These are phyloP conservation scores for Zostera marina DNA, from an alignment of 116 monocot genomes.

Conservation along the genomic window DNA sequence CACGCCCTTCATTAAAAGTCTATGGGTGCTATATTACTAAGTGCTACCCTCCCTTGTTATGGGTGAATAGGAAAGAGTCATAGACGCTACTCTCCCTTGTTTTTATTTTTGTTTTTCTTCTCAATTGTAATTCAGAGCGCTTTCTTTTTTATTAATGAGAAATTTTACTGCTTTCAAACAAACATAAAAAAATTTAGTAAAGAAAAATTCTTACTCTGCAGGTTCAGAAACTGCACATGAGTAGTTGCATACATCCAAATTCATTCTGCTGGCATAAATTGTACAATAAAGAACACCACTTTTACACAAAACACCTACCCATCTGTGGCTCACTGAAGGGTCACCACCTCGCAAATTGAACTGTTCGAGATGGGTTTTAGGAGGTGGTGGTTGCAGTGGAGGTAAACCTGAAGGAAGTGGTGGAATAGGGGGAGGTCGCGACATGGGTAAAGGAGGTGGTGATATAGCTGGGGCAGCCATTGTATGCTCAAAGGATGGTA, in stretches of 20 bases:
- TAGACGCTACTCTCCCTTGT: too few relatives aligned
- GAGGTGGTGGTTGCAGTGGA: conserved; percentile 11
- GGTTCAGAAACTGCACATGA: conserved; percentile 50
- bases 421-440: conserved; percentile 18
- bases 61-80: too few relatives aligned
- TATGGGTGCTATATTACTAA: too few relatives aligned
- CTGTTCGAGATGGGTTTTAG: conserved; percentile 17
- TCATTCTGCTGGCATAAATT: conserved; percentile 60
- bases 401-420: conserved; percentile 8
- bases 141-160: too few relatives aligned
- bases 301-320: conserved; percentile 86
- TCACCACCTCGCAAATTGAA: conserved; percentile 15
- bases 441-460: conserved; percentile 48
- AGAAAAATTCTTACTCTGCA: conserved; percentile 49
- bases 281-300: conserved; percentile 86
- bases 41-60: too few relatives aligned
- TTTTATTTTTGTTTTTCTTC: too few relatives aligned
- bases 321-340: conserved; percentile 19
- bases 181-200: not conserved
- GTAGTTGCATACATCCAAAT: conserved; percentile 56
- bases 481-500: conserved; percentile 32
- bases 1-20: too few relatives aligned
- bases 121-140: too few relatives aligned
- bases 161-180: not conserved
- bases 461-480: conserved; percentile 14